Base-by-base conservation (phyloP, 208 protist genomes). In the Trypanosoma lewisi region DNA sequence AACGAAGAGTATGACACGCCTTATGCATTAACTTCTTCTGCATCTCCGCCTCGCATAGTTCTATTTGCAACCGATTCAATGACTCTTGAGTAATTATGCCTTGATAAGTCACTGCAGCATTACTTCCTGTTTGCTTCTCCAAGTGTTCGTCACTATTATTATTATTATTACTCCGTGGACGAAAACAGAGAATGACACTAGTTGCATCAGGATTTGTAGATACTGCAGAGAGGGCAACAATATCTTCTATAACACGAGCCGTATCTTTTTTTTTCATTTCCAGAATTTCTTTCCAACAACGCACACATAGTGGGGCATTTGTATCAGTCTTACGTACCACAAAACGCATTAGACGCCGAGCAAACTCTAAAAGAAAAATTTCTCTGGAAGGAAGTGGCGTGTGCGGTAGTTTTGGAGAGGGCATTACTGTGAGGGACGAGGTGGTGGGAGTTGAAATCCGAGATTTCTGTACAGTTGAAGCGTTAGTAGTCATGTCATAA, bases 231-330 rank as follows among this genome's bases (percentile, higher is more conserved):
- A 72, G 52, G 25, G 19, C 48, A 16, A 30, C 23, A 1, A 61
- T n/a, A 25, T 72, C 67, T 31, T 66, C 34, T 12, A 65, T 53
- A 21, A 58, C 39, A 9, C 21, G 47, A 23, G 4, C 34, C 33
- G 51, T 47, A 4, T 45, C 34, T 25, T 55, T 56, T 21, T 66
- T 16, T 21, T 48, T 37, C 44, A 5, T 16, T 30, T 52, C 51
- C 21, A 72, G 51, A 4, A 51, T n/a, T 25, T 57, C 56, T 48
- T 19, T 50, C 67, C 67, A 72, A 37, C 67, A 72, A 33, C 33
- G 49, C 30, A 34, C 16, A 42, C 67, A 72, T 2, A 72, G 41
- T 6, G 67, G 67, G 8, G 66, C 17, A 52, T 72, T 48, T 4
- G 42, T 65, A 17, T 44, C 27, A 34, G 41, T 48, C 19, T 19